Base-by-base conservation (phyloP, 345 rosid species). In the Clarkia xantiana region DNA sequence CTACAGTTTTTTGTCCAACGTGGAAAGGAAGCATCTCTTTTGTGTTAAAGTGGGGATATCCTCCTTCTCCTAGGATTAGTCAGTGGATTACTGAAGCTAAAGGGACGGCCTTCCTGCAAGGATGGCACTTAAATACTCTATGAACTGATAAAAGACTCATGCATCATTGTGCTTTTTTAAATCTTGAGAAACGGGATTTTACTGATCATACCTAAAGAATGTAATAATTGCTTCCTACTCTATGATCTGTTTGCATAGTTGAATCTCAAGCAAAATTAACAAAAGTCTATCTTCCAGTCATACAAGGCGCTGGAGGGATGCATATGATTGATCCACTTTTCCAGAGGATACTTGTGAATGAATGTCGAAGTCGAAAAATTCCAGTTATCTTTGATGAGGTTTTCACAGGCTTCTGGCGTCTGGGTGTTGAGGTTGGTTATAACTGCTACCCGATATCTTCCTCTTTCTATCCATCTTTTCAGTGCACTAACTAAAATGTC, bases 231-330 rank as follows among this genome's bases (percentile, higher is more conserved):
- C 9, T 1, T 29, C 7, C 1, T 7, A 29, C 36, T 29, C 36
- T 29, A 29, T 29, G 36, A 29, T 29, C 36, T 29, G 9, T 7
- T 29, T 29, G 8, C 6, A 29, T 29, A 7, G 8, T 29, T 0
- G 36, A 29, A 29, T 29, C 36, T 29, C 36, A 29, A 0, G 8
- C 36, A 29, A 29, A 10, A 5, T 29, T 0, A 29, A 29, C 9
- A 10, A 10, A 29, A 3, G 15, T 53, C 34, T 60, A 19, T 51
- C 62, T 40, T 71, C 54, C 62, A 91, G 98, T 91, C 53, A 68
- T 91, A 60, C 96, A 84, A 69, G 98, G 72, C 55, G 71, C 98
- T 66, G 98, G 94, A 60, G 98, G 98, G 54, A 91, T 91, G 98
- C 84, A 74, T 59, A 80, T 86, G 94, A 69, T 91, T 63, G 96